Conservation (phyloP, 1,284 basidiomycete genomes). For the Malassezia furfur region DNA sequence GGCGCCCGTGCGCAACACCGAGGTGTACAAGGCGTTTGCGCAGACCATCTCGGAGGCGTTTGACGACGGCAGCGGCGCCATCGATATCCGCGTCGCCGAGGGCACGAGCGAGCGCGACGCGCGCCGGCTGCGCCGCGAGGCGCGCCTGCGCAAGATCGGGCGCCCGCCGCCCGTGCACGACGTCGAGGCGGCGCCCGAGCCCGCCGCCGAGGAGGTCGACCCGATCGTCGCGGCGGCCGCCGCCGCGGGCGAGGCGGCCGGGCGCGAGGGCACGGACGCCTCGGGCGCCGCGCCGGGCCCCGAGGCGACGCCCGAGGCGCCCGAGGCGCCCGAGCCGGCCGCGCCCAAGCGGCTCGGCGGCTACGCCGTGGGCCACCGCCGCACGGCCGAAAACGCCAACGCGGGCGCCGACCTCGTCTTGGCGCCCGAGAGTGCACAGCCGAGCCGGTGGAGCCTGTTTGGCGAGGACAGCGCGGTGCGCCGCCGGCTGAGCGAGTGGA, state of each 20-base stretch:
- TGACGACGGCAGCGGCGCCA: slow-evolving; percentile 78
- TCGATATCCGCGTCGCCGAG: slow-evolving; percentile 50
- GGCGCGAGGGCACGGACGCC: slow-evolving; percentile 8
- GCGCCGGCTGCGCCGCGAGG: slow-evolving; percentile 35
- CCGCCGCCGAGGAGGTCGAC: slow-evolving; percentile 14
- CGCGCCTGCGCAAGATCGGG: slow-evolving; percentile 42
- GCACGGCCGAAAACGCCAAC: slow-evolving; percentile 23
- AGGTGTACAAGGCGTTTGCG: slow-evolving; percentile 81
- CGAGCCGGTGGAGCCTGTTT: slow-evolving; percentile 29
- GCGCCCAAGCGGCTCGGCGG: slow-evolving; percentile 22
- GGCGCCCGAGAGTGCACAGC: slow-evolving; percentile 32
- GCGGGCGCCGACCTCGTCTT: slow-evolving; percentile 36
- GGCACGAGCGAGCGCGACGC: slow-evolving; percentile 65
- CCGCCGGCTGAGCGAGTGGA: slow-evolving; percentile 23
- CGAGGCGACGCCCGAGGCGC: slow-evolving; percentile 1
- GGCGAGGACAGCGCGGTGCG: slow-evolving; percentile 34
- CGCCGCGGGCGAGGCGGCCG: slow-evolving; percentile 24
- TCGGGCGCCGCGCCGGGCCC: slow-evolving; percentile 4
- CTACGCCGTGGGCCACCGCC: slow-evolving; percentile 29
- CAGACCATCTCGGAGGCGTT: slow-evolving; percentile 83
- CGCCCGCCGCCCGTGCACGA: slow-evolving; percentile 33
- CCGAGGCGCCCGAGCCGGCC: neutral
- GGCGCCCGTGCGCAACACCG: slow-evolving; percentile 70
- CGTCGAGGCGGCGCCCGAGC: slow-evolving; percentile 23
- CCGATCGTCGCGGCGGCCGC: slow-evolving; percentile 30